Percentiles rank a stretch among this genome's conserved stretches.
These are phyloP conservation scores for Hydnum rufescens DNA, from an alignment of 768 basidiomycete genomes.

Conservation along the genomic window DNA sequence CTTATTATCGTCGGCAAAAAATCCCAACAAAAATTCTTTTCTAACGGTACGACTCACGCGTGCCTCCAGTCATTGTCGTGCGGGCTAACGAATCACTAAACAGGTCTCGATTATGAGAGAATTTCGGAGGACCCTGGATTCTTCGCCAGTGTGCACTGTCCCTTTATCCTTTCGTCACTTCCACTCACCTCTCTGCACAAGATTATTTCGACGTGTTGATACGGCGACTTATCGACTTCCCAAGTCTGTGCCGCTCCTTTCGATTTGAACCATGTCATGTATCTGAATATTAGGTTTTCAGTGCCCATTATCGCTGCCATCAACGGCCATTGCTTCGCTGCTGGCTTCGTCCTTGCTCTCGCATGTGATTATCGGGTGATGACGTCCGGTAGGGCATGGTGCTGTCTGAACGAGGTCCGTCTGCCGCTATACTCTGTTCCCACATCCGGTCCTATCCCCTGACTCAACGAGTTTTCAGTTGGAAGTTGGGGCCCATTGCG, in stretches of 20 bases:
- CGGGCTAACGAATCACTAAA: neutral
- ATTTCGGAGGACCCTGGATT: conserved; percentile 1
- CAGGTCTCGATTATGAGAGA: conserved; percentile 26
- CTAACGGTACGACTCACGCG: conserved; percentile 26
- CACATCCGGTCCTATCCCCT: conserved; percentile 3
- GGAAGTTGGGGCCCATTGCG: conserved; percentile 23
- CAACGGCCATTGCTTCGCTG: conserved; percentile 24
- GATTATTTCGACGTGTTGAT: conserved; percentile 60
- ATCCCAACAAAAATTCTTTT: conserved; percentile 70
- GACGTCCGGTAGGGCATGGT: conserved; percentile 2
- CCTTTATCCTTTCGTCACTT: neutral
- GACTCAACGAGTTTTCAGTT: conserved; percentile 12
- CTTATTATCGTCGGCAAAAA: conserved; percentile 57
- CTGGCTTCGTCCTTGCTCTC: conserved; percentile 24
- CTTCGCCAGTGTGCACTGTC: conserved; percentile 25
- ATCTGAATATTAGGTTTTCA: conserved; percentile 14
- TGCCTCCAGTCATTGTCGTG: neutral
- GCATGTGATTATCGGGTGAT: conserved; percentile 19
- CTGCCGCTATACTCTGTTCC: neutral
- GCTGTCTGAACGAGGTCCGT: conserved; percentile 22
- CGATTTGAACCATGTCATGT: neutral
- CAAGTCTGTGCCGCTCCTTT: conserved; percentile 29
- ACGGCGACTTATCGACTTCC: conserved; percentile 51
- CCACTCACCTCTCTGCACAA: conserved; percentile 14
- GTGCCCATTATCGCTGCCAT: conserved; percentile 41